Evolutionary conservation across 1,139 yeast genomes (phyloP).

Genomic region (Yamadazyma triangularis): DNA sequence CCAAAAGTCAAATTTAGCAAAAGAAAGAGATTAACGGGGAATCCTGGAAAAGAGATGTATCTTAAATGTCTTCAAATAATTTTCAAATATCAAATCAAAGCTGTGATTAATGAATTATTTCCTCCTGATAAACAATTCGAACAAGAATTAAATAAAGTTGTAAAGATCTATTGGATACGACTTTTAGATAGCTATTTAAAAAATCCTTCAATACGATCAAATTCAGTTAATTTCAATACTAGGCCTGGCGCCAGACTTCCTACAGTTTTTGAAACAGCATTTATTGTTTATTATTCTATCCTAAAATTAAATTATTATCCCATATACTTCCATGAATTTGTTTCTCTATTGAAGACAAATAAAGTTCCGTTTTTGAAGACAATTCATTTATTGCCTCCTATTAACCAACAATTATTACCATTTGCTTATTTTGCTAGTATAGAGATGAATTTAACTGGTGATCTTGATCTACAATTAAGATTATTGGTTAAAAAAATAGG

Average conservation of each 20-base stretch:
- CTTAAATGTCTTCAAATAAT: constrained; percentile 53
- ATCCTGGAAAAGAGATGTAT: constrained; percentile 43
- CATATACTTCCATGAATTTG: constrained; percentile 31
- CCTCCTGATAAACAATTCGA: constrained; percentile 5
- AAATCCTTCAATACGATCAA: constrained; percentile 4
- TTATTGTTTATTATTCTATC: constrained; percentile 36
- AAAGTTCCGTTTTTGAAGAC: constrained; percentile 36
- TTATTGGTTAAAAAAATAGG: constrained; percentile 14
- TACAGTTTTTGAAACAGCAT: constrained; percentile 24
- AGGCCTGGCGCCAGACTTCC: constrained; percentile 16
- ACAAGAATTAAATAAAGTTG: constrained; percentile 32
- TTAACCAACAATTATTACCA: constrained; percentile 4
- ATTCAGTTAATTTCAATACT: no score
- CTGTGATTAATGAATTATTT: constrained; percentile 18
- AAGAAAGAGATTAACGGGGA: constrained; percentile 41
- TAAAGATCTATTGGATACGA: constrained; percentile 49
- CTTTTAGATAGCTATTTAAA: constrained; percentile 18
- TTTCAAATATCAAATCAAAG: constrained; percentile 44
- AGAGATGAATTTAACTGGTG: neutral
- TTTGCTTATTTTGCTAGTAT: constrained; percentile 16
- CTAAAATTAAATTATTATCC: constrained; percentile 31
- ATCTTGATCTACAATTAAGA: neutral
- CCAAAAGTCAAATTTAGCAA: constrained; percentile 27
- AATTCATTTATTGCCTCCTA: constrained; percentile 16
- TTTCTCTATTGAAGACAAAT: constrained; percentile 26